Base-by-base conservation (phyloP, 1,284 basidiomycete genomes). In the Malassezia equina region DNA sequence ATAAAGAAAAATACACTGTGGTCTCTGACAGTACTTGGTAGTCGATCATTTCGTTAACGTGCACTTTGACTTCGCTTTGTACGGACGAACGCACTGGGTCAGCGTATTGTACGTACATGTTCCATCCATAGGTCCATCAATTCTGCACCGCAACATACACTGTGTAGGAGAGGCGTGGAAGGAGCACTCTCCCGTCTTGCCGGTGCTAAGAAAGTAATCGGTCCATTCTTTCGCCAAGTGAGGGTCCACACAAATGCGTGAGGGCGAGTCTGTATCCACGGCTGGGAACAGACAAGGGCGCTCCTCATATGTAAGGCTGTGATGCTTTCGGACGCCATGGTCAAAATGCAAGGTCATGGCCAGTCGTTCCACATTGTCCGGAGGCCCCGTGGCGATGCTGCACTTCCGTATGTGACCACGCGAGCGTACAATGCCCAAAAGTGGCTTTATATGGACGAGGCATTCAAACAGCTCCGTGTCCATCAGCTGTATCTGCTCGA, bases 251-350 rank as follows among this genome's bases (percentile, higher is more conserved):
- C 50, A 29, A 32, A 67, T 46, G n/a, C 41, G 41, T 47, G 58
- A 62, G 9, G 63, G 61, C 25, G 64, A 59, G 11, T 61, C 57
- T 0, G 57, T 56, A 19, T 66, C 64, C 7, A 63, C 59, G 5
- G 59, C 59, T 5, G 66, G 66, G 3, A 58, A 45, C 4, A 68
- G 29, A 5, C 62, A 63, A 1, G 55, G 46, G n/a, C 60, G 60
- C 42, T 61, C 61, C 45, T 60, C 60, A 53, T 62, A 70, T 4
- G 63, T 68, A 7, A 71, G 52, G 17, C 43, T 47, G 42, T 71
- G 69, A 9, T 59, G 59, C 36, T 71, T 71, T 12, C 51, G 51
- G n/a, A 69, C 60, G 25, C 54, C 54, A 19, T 51, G 54, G 12
- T 46, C 34, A 29, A 39, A 39, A 15, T 51, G 23, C 5, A 56